Evolutionary conservation across 805 yeast species (phyloP).

Genomic region (Candida maesae): DNA sequence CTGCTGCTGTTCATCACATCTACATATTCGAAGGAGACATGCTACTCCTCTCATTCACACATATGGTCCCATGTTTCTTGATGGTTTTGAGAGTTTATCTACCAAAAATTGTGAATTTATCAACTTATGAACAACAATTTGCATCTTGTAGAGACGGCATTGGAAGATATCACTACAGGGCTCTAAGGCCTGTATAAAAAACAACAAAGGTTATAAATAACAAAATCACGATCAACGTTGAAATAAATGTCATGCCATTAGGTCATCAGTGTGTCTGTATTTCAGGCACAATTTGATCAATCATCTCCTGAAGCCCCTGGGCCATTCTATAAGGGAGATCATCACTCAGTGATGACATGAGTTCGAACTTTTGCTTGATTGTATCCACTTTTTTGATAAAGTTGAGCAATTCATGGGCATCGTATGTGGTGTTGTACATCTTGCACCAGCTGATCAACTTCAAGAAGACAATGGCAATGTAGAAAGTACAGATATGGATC

Average conservation of each 20-base stretch:
- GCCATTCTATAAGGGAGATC: constrained; percentile 23
- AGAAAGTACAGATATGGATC: constrained; percentile 42
- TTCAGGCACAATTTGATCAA: constrained; percentile 13
- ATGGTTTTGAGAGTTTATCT: not conserved
- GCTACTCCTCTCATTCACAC: not conserved
- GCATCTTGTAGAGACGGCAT: too few species aligned
- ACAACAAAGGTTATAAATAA: too few species aligned
- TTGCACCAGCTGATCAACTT: constrained; percentile 25
- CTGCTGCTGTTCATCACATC: constrained; percentile 1
- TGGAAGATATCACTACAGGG: too few species aligned
- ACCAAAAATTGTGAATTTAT: not conserved
- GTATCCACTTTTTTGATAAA: constrained; percentile 21
- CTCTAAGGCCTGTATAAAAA: too few species aligned
- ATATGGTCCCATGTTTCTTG: too few species aligned
- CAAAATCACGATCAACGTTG: too few species aligned
- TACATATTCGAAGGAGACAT: not conserved
- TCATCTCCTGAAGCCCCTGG: constrained; percentile 18
- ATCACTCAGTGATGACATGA: constrained; percentile 14
- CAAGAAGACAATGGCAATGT: constrained; percentile 22
- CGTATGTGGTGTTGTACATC: constrained; percentile 20
- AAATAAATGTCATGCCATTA: too few species aligned
- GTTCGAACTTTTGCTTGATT: constrained; percentile 16
- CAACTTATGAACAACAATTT: not conserved
- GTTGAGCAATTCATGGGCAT: constrained; percentile 15
- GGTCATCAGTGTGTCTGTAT: constrained; percentile 6